phyloP scores from a whole-genome alignment of 2,329 filamentous ascomycete genomes.

The Penicillium sp. region DNA sequence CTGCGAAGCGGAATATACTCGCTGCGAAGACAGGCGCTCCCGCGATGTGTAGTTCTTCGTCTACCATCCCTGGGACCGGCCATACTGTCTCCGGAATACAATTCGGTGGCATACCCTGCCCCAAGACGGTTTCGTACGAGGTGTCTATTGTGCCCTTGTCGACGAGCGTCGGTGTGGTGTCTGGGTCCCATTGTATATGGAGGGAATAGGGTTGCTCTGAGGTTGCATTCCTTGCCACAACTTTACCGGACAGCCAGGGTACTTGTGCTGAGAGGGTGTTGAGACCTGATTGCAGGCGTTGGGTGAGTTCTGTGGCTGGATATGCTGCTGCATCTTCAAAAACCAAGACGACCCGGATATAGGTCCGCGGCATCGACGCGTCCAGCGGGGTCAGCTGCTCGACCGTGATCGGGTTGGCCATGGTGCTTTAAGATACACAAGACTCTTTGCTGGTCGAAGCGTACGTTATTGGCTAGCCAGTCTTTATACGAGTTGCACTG shows the following conservation, averaged over 20 bases:
- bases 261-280: slow-evolving; percentile 1
- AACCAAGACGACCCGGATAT: slow-evolving; percentile 16
- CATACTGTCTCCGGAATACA: slow-evolving; percentile 4
- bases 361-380: slow-evolving; percentile 15
- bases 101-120: not conserved
- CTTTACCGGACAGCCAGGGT: slow-evolving; percentile 6
- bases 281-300: slow-evolving; percentile 4
- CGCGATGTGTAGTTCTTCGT: not conserved
- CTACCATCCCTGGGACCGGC: not conserved
- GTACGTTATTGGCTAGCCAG: too few species aligned
- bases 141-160: slow-evolving; percentile 11
- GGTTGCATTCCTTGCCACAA: not conserved
- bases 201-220: not conserved
- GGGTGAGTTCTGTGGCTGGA: not conserved
- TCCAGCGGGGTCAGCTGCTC: slow-evolving; percentile 14
- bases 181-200: slow-evolving; percentile 10
- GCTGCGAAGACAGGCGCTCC: slow-evolving; percentile 18
- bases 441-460: too few species aligned
- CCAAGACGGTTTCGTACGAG: too few species aligned
- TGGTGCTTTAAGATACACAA: too few species aligned
- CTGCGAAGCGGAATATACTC: slow-evolving; percentile 21
- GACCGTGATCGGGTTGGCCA: not conserved
- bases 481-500: too few species aligned
- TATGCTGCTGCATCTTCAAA: slow-evolving; percentile 4
- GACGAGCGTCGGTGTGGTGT: not conserved